phyloP scores from a whole-genome alignment of 2,329 filamentous ascomycete species.

The Neofusicoccum cordaticola region DNA sequence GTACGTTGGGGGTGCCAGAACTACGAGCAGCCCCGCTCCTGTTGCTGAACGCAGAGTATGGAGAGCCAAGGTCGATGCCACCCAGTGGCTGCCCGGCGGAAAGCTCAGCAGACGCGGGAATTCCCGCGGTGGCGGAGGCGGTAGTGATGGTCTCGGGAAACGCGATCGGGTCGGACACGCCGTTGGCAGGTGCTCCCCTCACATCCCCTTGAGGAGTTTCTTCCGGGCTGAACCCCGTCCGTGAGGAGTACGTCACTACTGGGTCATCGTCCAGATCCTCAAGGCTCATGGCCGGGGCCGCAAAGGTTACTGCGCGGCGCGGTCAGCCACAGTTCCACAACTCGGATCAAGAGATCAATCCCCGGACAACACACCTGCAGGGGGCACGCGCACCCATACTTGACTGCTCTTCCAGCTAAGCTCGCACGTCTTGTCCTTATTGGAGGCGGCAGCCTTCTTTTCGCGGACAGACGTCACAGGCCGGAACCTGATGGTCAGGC shows the following conservation, averaged over 20 bases:
- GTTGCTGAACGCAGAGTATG: neutral
- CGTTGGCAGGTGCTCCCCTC: neutral
- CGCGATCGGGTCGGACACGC: neutral
- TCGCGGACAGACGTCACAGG: constrained; percentile 15
- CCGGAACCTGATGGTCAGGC: constrained; percentile 14
- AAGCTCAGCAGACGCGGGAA: neutral
- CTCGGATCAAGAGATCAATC: too few species aligned
- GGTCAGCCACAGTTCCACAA: neutral
- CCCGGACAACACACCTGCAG: neutral
- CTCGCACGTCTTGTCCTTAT: neutral
- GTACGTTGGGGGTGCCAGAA: neutral
- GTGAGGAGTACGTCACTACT: neutral
- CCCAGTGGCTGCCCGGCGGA: neutral
- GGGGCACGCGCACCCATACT: constrained; percentile 6
- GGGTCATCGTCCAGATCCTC: constrained; percentile 10
- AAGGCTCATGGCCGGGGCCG: neutral
- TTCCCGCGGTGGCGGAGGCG: neutral
- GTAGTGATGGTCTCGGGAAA: neutral
- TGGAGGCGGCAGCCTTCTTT: neutral
- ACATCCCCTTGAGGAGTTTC: neutral
- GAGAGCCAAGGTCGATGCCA: neutral
- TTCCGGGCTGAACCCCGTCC: neutral
- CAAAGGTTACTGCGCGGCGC: constrained; percentile 1
- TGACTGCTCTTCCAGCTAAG: constrained; percentile 1
- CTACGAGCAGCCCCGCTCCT: neutral